Evolutionary conservation across 805 yeast genomes (phyloP).

Genomic region (Candida yuanshanica): DNA sequence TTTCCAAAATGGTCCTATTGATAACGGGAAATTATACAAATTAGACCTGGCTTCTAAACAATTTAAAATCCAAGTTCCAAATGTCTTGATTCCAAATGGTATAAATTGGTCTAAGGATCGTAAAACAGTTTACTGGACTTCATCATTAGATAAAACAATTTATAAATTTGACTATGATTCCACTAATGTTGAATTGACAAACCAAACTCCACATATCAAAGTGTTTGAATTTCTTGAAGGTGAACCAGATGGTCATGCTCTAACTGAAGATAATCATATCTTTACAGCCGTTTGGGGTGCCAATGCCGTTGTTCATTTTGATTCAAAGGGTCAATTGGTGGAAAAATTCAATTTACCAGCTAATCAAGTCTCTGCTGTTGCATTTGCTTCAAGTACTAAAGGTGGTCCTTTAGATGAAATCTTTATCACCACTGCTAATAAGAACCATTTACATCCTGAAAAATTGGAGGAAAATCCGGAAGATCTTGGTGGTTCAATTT

Average conservation of each 20-base stretch:
- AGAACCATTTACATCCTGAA: constrained; percentile 36
- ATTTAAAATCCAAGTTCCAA: constrained; percentile 30
- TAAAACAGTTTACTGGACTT: constrained; percentile 45
- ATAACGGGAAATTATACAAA: constrained; percentile 50
- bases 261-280: constrained; percentile 46
- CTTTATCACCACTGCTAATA: constrained; percentile 63
- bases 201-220: constrained; percentile 35
- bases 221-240: constrained; percentile 31
- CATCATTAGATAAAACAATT: constrained; percentile 41
- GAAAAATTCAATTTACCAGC: constrained; percentile 54
- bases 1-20: constrained; percentile 32
- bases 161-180: constrained; percentile 42
- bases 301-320: constrained; percentile 47
- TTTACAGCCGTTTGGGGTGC: constrained; percentile 68
- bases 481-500: constrained; percentile 62
- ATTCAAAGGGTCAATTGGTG: constrained; percentile 42
- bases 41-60: constrained; percentile 29
- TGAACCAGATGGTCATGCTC: constrained; percentile 79
- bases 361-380: constrained; percentile 56
- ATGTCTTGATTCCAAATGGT: constrained; percentile 58
- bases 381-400: constrained; percentile 50
- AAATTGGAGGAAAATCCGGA: constrained; percentile 28
- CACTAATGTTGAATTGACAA: constrained; percentile 29
- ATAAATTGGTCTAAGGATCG: constrained; percentile 45
- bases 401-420: constrained; percentile 39